Evolutionary conservation across 2,329 filamentous ascomycete species (phyloP), one percentile per base, ranked within the genome.

Genomic region (Gliomastix tumulicola): DNA sequence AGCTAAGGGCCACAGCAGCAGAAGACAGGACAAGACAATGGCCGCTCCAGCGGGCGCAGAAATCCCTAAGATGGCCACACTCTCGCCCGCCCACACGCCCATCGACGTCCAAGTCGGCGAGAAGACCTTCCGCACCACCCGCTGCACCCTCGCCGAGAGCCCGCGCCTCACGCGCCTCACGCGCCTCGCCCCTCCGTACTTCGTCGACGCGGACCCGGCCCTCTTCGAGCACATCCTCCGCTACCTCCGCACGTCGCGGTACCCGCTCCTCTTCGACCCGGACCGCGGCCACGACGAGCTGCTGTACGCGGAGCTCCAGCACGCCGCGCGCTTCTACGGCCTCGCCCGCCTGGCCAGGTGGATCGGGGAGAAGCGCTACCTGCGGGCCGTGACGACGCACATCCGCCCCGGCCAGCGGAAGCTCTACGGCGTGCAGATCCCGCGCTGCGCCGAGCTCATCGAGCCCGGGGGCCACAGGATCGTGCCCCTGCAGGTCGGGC

Each of bases 131-230:
- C 36, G 39, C 34, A 48, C 44, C 4, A 41, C 41, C 20, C 40
- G 35, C 21, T 31, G 42, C 15, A 48, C 45, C 13, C 30, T 46
- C 22, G 35, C 38, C 30, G 37, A 39, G 18, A 43, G 36, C 32
- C 13, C 12, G 13, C 16, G 32, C 20, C 35, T 37, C 28, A 17
- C 21, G 10, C 21, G 30, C 15, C 44, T 47, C 33, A 15, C 37
- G 4, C 30, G 37, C 18, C 40, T 47, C 12, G 36, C 19, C 7
- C 30, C 41, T 5, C 34, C 53, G 12, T 60, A 59, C 46, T 63
- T 63, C 44, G 39, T 66, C 23, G 60, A 65, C 41, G 51, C 54
- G 1, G 60, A 65, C 37, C 50, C 54, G 1, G 48, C 49, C 4
- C 36, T 59, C 6, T 65, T 66, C 42, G 41, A 44, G 12, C 50